A percentile compares a stretch with the other conserved stretches of the same genome.
phyloP scores from a whole-genome alignment of 768 basidiomycete genomes.

The Lactarius vividus region DNA sequence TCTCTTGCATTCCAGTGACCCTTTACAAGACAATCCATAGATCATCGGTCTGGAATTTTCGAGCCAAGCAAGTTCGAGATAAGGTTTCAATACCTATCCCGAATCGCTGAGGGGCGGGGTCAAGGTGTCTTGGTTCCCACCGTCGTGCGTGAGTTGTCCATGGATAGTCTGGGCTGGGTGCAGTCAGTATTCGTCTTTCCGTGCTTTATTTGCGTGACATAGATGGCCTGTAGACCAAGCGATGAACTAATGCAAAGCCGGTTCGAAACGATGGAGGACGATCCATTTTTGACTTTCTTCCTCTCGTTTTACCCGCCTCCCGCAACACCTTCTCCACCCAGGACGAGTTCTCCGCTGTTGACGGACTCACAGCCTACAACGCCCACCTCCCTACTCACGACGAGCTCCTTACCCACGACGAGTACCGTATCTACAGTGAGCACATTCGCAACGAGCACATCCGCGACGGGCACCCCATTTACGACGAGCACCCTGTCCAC shows the following conservation, averaged over 20 bases:
- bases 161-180: slow-evolving; percentile 2
- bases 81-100: slow-evolving; percentile 7
- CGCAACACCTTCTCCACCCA: not conserved
- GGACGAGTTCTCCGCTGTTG: not conserved
- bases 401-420: not conserved
- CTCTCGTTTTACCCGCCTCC: slow-evolving; percentile 14
- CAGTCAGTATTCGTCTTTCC: not conserved
- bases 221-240: slow-evolving; percentile 2
- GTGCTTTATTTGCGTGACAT: not conserved
- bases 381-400: not conserved
- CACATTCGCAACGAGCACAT: not conserved
- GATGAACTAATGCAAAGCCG: slow-evolving; percentile 12
- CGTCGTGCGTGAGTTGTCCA: not conserved
- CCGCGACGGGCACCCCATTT: not conserved
- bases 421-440: not conserved
- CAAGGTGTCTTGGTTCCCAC: slow-evolving; percentile 1
- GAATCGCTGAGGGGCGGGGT: not conserved
- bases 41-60: not conserved
- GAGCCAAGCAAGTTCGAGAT: slow-evolving; percentile 15
- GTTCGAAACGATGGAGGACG: not conserved
- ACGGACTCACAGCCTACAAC: not conserved
- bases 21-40: not conserved
- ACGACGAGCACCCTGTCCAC: not conserved
- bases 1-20: not conserved
- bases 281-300: slow-evolving; percentile 13